phyloP scores from a whole-genome alignment of 371 early-diverging fungal genomes.

The Mortierella sp. region DNA sequence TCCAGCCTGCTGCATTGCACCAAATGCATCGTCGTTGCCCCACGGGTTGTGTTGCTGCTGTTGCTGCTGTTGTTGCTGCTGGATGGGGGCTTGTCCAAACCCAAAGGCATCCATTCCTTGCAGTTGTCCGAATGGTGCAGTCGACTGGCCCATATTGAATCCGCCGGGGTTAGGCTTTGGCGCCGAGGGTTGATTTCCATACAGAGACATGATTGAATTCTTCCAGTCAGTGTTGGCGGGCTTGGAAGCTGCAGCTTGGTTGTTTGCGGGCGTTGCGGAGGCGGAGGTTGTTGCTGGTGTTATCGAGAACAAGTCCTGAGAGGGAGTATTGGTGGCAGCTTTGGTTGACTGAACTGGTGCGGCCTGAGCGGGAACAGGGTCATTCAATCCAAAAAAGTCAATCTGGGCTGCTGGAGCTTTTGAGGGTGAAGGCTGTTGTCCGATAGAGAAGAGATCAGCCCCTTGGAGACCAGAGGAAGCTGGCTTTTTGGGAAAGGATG shows the following conservation, averaged over 20 bases:
- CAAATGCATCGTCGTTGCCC: slow-evolving; percentile 52
- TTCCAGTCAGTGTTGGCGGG: slow-evolving; percentile 63
- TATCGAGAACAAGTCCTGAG: slow-evolving; percentile 45
- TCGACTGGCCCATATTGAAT: slow-evolving; percentile 18
- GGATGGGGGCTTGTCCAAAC: slow-evolving; percentile 32
- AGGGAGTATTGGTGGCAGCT: slow-evolving; percentile 3
- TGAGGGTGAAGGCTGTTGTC: slow-evolving; percentile 22
- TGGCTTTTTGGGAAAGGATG: slow-evolving; percentile 30
- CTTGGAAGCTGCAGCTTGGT: slow-evolving; percentile 14
- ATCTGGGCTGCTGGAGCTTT: slow-evolving; percentile 20
- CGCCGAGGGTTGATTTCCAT: slow-evolving; percentile 48
- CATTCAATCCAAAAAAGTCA: slow-evolving; percentile 46
- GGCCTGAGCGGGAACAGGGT: slow-evolving; percentile 35
- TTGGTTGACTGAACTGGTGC: slow-evolving; percentile 21
- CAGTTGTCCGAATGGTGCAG: slow-evolving; percentile 35
- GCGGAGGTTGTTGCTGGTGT: slow-evolving; percentile 27
- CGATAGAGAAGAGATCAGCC: slow-evolving; percentile 56
- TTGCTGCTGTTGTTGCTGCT: slow-evolving; percentile 30
- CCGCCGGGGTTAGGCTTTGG: slow-evolving; percentile 37
- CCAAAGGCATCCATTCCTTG: slow-evolving; percentile 52
- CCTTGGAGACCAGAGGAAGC: slow-evolving; percentile 52
- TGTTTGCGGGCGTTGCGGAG: slow-evolving; percentile 8
- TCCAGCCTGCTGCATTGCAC: slow-evolving; percentile 47
- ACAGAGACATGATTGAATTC: slow-evolving; percentile 70
- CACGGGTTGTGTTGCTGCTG: slow-evolving; percentile 40